Conservation (phyloP, 192 early-diverging fungal species). For the Diversispora eburnea region DNA sequence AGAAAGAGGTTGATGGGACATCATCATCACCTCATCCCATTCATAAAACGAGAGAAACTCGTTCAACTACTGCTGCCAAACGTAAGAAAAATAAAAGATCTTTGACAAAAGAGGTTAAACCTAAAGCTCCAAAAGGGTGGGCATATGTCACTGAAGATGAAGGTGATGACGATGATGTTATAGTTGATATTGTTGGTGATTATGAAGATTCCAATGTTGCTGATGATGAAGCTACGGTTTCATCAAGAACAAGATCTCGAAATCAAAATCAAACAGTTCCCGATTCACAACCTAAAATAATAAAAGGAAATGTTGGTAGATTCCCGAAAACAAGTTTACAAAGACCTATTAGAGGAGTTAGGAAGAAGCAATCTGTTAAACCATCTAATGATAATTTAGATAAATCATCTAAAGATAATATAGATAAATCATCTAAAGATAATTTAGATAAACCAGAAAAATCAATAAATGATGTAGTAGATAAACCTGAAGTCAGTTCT, state of each 20-base stretch:
- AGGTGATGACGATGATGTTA: slow-evolving; percentile 20
- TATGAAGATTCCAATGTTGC: not conserved
- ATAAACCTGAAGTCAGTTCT: not conserved
- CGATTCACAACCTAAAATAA: not conserved
- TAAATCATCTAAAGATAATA: too few relatives aligned
- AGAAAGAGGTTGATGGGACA: not conserved
- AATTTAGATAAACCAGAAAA: not conserved
- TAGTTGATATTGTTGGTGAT: not conserved
- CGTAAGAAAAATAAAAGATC: not conserved
- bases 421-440: too few relatives aligned
- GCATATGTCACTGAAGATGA: slow-evolving; percentile 45
- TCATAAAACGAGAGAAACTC: not conserved
- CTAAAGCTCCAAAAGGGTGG: slow-evolving; percentile 41
- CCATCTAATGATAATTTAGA: too few relatives aligned
- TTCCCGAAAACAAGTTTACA: not conserved
- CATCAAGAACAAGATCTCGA: slow-evolving; percentile 12
- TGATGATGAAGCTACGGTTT: not conserved
- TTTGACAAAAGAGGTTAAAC: not conserved
- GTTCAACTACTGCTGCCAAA: not conserved
- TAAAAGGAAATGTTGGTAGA: not conserved
- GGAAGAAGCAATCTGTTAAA: not conserved
- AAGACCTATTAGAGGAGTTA: not conserved
- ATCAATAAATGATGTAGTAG: not conserved
- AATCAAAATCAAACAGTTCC: not conserved
- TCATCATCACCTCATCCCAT: not conserved